phyloP scores from a whole-genome alignment of 805 yeast genomes.

The Barnettozyma populi region DNA sequence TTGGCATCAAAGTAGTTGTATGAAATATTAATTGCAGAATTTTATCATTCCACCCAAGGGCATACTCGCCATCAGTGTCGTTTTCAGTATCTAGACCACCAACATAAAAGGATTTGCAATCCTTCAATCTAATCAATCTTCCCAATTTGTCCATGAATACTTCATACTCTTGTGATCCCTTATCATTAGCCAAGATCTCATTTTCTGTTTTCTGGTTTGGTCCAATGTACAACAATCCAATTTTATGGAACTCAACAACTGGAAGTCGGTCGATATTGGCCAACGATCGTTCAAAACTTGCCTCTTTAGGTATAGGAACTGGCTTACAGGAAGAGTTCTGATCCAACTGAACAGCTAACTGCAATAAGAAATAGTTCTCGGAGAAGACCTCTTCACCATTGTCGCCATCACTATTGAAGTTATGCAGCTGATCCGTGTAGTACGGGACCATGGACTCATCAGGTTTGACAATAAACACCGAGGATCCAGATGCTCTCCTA shows the following conservation, averaged over 20 bases:
- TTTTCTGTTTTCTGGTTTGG: constrained; percentile 57
- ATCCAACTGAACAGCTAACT: constrained; percentile 41
- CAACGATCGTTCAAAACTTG: constrained; percentile 46
- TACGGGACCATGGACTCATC: constrained; percentile 34
- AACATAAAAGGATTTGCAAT: constrained; percentile 47
- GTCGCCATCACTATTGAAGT: constrained; percentile 16
- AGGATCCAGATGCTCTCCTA: constrained; percentile 64
- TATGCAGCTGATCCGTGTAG: constrained; percentile 21
- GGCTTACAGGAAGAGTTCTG: constrained; percentile 34
- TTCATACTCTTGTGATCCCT: constrained; percentile 62
- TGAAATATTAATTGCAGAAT: constrained; percentile 71
- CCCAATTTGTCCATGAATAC: constrained; percentile 58
- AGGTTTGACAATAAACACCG: constrained; percentile 39
- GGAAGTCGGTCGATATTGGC: constrained; percentile 69
- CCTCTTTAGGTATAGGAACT: constrained; percentile 44
- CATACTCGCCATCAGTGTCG: constrained; percentile 70
- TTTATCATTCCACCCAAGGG: constrained; percentile 68
- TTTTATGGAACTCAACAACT: constrained; percentile 68
- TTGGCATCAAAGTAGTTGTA: constrained; percentile 80
- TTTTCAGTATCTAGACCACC: constrained; percentile 77
- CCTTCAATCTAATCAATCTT: constrained; percentile 47
- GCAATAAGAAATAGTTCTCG: constrained; percentile 48
- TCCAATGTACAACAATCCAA: constrained; percentile 73
- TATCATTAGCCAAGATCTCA: constrained; percentile 57
- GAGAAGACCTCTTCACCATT: constrained; percentile 33